phyloP scores from a whole-genome alignment of 2,329 filamentous ascomycete genomes.

The Penicillium janthinellum region DNA sequence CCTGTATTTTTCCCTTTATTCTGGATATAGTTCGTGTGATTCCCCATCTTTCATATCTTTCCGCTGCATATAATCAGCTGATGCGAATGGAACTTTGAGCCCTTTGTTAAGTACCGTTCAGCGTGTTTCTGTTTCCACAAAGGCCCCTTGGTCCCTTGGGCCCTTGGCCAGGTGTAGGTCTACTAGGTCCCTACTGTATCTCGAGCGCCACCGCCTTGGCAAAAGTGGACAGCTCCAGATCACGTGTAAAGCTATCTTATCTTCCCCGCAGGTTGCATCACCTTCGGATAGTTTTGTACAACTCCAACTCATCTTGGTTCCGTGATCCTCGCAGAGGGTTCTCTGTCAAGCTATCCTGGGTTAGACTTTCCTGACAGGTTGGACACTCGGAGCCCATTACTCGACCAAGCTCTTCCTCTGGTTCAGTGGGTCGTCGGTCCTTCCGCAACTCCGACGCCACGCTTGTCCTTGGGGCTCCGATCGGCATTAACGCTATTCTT shows the following conservation, averaged over 20 bases:
- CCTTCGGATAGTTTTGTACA: conserved; percentile 2
- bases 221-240: not conserved
- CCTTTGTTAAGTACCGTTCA: not conserved
- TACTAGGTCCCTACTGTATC: not conserved
- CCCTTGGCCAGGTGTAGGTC: too few species aligned
- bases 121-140: not conserved
- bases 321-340: not conserved
- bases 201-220: not conserved
- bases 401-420: not conserved
- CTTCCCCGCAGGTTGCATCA: conserved; percentile 13
- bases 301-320: not conserved
- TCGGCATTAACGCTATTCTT: not conserved
- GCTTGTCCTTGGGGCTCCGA: conserved; percentile 3
- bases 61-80: conserved; percentile 17
- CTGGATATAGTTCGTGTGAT: conserved; percentile 37
- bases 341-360: not conserved
- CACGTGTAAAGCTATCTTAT: conserved; percentile 17
- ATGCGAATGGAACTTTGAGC: not conserved
- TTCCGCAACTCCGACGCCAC: conserved; percentile 7
- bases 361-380: not conserved
- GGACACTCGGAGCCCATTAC: not conserved
- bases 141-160: too few species aligned
- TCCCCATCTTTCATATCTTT: conserved; percentile 29
- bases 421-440: conserved; percentile 7
- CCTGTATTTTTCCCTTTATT: conserved; percentile 20